Evolutionary conservation across 768 basidiomycete genomes (phyloP).

Genomic region (Tulasnella calospora): DNA sequence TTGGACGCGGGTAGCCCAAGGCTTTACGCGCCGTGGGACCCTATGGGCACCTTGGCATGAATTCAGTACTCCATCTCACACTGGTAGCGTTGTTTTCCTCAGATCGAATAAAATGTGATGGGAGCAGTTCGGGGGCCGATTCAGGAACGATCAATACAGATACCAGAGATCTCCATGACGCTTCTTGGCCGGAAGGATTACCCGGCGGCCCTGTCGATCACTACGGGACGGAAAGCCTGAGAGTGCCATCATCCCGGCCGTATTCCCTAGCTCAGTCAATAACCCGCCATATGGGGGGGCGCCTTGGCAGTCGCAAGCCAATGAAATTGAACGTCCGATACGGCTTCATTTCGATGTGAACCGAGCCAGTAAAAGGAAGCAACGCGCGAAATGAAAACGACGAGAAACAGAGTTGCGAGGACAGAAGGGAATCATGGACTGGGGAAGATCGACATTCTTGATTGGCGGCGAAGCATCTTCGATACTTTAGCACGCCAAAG

Average conservation of each 20-base stretch:
- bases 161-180: not conserved
- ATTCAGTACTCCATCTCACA: not conserved
- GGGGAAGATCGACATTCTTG: no score
- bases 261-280: not conserved
- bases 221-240: not conserved
- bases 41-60: conserved; percentile 51
- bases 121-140: not conserved
- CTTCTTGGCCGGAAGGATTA: not conserved
- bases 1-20: conserved; percentile 61
- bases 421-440: no score
- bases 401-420: no score
- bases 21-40: conserved; percentile 88
- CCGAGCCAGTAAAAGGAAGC: no score
- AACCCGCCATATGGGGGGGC: not conserved
- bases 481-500: no score
- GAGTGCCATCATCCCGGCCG: not conserved
- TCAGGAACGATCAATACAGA: not conserved
- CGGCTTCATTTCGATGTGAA: no score
- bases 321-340: no score
- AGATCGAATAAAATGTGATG: not conserved
- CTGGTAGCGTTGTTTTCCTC: not conserved
- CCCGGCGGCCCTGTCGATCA: conserved; percentile 1
- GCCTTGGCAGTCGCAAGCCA: not conserved
- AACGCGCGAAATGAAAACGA: no score
- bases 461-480: no score